These are phyloP conservation scores for Grammothele lineata DNA, from an alignment of 768 basidiomycete genomes.

Conservation along the genomic window DNA sequence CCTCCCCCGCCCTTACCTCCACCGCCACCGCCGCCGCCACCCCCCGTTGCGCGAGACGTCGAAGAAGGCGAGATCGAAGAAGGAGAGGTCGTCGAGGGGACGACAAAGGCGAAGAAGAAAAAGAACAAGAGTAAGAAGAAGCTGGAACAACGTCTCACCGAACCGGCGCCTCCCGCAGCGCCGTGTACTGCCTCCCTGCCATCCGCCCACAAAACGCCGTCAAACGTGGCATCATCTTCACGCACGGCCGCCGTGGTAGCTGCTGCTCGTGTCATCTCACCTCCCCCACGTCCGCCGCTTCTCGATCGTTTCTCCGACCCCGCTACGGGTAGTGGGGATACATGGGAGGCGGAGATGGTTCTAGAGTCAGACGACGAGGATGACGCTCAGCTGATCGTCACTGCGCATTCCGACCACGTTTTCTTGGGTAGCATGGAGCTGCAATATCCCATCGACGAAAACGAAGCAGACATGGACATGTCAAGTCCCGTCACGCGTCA, in stretches of 20 bases:
- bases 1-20: too few species aligned
- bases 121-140: slow-evolving; percentile 11
- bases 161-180: not conserved
- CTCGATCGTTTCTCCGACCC: slow-evolving; percentile 7
- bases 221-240: not conserved
- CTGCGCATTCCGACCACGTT: not conserved
- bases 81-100: slow-evolving; percentile 11
- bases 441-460: not conserved
- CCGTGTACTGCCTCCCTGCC: not conserved
- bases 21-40: not conserved
- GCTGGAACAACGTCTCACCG: slow-evolving; percentile 3
- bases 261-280: not conserved
- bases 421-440: too few species aligned
- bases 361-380: slow-evolving; percentile 12
- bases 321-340: too few species aligned
- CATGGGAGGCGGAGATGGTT: slow-evolving; percentile 15
- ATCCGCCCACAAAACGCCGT: not conserved
- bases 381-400: not conserved
- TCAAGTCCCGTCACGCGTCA: not conserved
- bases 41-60: slow-evolving; percentile 10
- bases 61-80: slow-evolving; percentile 28
- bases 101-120: slow-evolving; percentile 16
- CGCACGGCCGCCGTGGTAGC: not conserved
- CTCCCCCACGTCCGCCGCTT: not conserved
- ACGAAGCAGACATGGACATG: slow-evolving; percentile 5